Conservation (phyloP, 495 filamentous ascomycete species). For the Aspergillus panamensis region DNA sequence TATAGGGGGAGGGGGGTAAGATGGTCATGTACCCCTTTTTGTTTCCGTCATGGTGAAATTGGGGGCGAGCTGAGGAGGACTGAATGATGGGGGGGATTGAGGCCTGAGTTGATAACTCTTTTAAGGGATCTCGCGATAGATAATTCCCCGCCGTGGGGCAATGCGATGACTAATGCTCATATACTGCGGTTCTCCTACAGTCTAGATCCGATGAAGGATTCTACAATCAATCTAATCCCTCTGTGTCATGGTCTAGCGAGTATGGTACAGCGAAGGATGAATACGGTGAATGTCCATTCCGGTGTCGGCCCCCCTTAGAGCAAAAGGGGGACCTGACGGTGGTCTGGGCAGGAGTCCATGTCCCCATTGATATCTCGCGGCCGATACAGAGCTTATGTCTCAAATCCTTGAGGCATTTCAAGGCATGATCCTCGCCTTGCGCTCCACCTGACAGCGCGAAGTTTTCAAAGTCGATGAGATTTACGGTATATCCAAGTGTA, state of each 20-base stretch:
- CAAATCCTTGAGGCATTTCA: constrained; percentile 41
- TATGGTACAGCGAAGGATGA: not conserved
- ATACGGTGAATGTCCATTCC: constrained; percentile 12
- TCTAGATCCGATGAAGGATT: not conserved
- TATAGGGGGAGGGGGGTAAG: not conserved
- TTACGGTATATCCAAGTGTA: constrained; percentile 12
- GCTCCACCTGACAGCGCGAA: constrained; percentile 58
- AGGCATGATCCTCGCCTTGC: constrained; percentile 54
- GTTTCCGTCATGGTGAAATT: not conserved
- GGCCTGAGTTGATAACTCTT: not conserved
- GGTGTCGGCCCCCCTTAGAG: constrained; percentile 2
- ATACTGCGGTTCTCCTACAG: not conserved
- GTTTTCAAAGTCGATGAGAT: not conserved
- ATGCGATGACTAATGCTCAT: not conserved
- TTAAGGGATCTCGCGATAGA: not conserved
- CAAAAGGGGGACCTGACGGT: not conserved
- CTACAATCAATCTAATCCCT: not conserved
- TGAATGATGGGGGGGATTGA: not conserved
- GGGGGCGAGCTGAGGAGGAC: not conserved
- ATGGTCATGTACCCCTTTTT: constrained; percentile 6
- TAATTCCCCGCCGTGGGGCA: not conserved
- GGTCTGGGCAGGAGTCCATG: constrained; percentile 12
- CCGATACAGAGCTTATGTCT: constrained; percentile 58
- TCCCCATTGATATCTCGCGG: constrained; percentile 50
- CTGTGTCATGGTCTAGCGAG: not conserved